Percentiles rank a stretch among this genome's conserved stretches.
These are phyloP conservation scores for Amniculicola lignicola DNA, from an alignment of 495 filamentous ascomycete genomes.

Conservation along the genomic window DNA sequence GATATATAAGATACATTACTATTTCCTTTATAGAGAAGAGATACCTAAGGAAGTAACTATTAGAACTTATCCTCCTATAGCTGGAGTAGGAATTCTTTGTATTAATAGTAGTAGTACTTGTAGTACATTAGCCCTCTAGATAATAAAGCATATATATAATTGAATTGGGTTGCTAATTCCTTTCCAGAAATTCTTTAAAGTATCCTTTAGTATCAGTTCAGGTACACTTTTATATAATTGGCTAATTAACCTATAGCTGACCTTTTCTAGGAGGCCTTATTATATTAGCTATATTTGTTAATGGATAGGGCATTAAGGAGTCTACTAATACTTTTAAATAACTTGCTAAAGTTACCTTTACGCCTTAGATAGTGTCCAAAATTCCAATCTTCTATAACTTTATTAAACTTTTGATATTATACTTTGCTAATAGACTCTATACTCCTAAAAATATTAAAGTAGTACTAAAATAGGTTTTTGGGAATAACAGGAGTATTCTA, in stretches of 20 bases:
- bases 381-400: constrained; percentile 15
- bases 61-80: constrained; percentile 27
- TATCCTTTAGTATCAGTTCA: constrained; percentile 32
- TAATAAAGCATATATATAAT: constrained; percentile 24
- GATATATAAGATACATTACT: constrained; percentile 28
- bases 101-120: constrained; percentile 35
- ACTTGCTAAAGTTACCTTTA: constrained; percentile 17
- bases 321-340: constrained; percentile 18
- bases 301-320: constrained; percentile 24
- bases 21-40: constrained; percentile 17
- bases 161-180: constrained; percentile 16
- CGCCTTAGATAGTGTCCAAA: not conserved
- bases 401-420: constrained; percentile 12
- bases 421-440: constrained; percentile 27
- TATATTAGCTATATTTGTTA: constrained; percentile 21
- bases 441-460: constrained; percentile 16
- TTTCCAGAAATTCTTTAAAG: constrained; percentile 28
- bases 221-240: constrained; percentile 15
- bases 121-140: constrained; percentile 28
- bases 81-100: constrained; percentile 31
- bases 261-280: constrained; percentile 10
- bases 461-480: constrained; percentile 27
- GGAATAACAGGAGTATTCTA: constrained; percentile 12
- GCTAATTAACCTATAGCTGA: not conserved
- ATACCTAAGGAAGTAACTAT: constrained; percentile 19